Base-by-base conservation (phyloP, 352 stramenopile species). In the Phytophthora kernoviae region DNA sequence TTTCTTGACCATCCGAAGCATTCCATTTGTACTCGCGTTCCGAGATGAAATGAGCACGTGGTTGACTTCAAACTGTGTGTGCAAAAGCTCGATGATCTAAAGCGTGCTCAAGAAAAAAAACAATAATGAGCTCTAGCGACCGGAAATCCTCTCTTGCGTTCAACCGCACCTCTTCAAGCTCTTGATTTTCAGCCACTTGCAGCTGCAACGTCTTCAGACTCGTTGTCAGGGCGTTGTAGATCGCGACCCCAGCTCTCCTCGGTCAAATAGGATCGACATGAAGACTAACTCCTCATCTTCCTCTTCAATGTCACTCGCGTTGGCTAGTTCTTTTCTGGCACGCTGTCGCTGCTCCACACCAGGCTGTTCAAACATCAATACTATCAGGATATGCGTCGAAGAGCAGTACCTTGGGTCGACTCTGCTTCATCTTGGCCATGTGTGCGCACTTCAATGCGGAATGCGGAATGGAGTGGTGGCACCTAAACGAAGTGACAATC, bases 31-130 rank as follows among this genome's bases (percentile, higher is more conserved):
- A 26, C 70, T 88, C 20, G 77, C 80, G 46, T 93, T 93, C 26
- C 84, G 68, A 17, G 80, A 81, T 4, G 84, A 93, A 21, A 93
- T 15, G 9, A 93, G 33, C 18, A 90, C 65, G 41, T 82, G 75
- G 54, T 88, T 81, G 2, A 88, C 73, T 50, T 82, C 75, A 54
- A 93, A 91, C 50, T 93, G 84, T 5, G 73, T 91, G 40, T 85
- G 73, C 8, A 93, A 36, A 5, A 75, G 72, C 33, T 89, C 80
- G n/a, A 93, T 51, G 1, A 72, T 62, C 79, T 92, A 26, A 6
- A 34, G 40, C 15, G 15, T 10, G 27, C 20, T 27, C 20, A 40
- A 48, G 24, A 22, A 21, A 15, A n/a, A n/a, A n/a, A n/a, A n/a
- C n/a, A n/a, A n/a, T 30, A 2, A 48, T 64, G 17, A 59, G 27